phyloP scores from a whole-genome alignment of 2,329 filamentous ascomycete genomes.

The Fusarium bulbicola region DNA sequence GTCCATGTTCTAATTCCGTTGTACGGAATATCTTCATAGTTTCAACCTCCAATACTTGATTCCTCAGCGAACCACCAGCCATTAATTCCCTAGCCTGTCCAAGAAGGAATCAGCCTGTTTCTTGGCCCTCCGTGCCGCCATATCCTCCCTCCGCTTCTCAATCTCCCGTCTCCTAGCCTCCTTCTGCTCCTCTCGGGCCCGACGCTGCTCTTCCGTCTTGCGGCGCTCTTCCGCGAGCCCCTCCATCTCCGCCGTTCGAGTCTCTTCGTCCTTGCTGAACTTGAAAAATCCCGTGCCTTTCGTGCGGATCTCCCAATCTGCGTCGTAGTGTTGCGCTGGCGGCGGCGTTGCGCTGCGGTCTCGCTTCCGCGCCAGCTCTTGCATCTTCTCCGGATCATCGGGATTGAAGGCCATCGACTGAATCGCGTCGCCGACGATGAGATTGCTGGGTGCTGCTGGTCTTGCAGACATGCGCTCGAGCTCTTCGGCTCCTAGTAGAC shows the following conservation, averaged over 20 bases:
- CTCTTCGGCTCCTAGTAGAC: conserved; percentile 65
- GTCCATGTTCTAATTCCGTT: conserved; percentile 22
- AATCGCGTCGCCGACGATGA: conserved; percentile 88
- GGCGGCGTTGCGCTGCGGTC: conserved; percentile 85
- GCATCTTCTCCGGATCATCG: conserved; percentile 78
- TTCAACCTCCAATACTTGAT: not conserved
- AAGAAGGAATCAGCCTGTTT: conserved; percentile 79
- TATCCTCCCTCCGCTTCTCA: conserved; percentile 69
- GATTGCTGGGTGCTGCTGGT: conserved; percentile 67
- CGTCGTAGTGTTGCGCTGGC: conserved; percentile 84
- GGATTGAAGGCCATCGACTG: conserved; percentile 86
- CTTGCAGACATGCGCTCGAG: conserved; percentile 75
- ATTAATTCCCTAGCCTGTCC: conserved; percentile 57
- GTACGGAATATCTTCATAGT: conserved; percentile 3
- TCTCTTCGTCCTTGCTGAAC: conserved; percentile 80
- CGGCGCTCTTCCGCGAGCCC: conserved; percentile 72
- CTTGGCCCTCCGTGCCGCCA: conserved; percentile 69
- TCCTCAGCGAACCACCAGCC: conserved; percentile 1
- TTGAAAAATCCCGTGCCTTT: conserved; percentile 93
- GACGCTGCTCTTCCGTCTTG: conserved; percentile 72
- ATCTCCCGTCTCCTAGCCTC: conserved; percentile 69
- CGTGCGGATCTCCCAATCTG: conserved; percentile 80
- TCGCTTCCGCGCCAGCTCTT: conserved; percentile 77
- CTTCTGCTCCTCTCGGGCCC: conserved; percentile 64
- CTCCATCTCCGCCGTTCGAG: conserved; percentile 76